Base-by-base conservation (phyloP, 345 rosid species). In the Gossypium anomalum region DNA sequence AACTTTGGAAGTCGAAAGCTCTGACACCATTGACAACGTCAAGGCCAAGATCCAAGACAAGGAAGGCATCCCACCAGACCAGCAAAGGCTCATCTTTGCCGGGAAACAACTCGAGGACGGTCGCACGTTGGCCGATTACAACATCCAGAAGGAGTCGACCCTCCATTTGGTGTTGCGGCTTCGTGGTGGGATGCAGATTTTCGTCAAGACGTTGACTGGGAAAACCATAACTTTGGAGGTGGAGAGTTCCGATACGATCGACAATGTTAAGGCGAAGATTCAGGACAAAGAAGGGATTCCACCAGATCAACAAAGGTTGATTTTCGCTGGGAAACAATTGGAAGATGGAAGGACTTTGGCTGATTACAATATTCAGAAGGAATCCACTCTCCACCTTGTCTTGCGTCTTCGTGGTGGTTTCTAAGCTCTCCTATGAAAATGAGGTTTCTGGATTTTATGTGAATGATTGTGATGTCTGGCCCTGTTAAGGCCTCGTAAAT, bases 101-200 rank as follows among this genome's bases (percentile, higher is more conserved):
- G 87, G 87, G 3, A 85, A 85, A 67, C 87, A 85, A 4, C 77
- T 85, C 0, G 85, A 83, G 3, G 85, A 83, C 0, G 85, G 83
- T 0, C 49, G 83, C 0, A 83, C 85, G 0, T 43, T 83, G 10
- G 85, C 85, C 0, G 85, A 83, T 19, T 83, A 83, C 70, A 83
- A 79, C 67, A 83, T 83, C 1, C 85, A 83, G 56, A 83, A 82
- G 77, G 85, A 82, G 66, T 85, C 87, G 0, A 85, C 87, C 0
- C 85, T 85, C 23, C 87, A 84, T 34, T 22, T 84, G 20, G 87
- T 84, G 0, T 34, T 84, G 41, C 59, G 87, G 52, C 85, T 84
- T 0, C 85, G 87, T 73, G 87, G 87, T 0, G 87, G 87, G 8
- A 84, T 84, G 85, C 87, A 84, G 60, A 84, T 85, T 9, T 85